Conservation (phyloP, 768 basidiomycete genomes). For the Suillus discolor region DNA sequence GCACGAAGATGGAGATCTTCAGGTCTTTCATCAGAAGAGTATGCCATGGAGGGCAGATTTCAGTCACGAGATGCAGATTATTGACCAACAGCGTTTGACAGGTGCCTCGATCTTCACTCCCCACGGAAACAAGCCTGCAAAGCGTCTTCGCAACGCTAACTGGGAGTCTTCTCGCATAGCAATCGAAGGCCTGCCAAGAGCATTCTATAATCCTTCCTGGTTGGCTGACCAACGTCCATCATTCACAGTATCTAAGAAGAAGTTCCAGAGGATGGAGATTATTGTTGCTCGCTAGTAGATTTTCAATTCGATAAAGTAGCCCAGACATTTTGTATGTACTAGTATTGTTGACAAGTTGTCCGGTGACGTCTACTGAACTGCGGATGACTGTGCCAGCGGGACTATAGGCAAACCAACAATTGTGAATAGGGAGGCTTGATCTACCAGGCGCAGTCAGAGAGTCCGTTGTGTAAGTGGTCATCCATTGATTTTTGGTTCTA, state of each 20-base stretch:
- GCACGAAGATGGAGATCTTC: neutral
- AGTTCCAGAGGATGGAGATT: neutral
- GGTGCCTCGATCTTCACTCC: neutral
- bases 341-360: too few species aligned
- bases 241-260: neutral
- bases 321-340: too few species aligned
- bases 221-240: neutral
- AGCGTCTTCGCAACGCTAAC: neutral
- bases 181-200: neutral
- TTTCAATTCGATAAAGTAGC: too few species aligned
- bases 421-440: too few species aligned
- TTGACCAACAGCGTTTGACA: neutral
- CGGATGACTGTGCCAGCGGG: too few species aligned
- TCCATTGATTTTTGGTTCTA: too few species aligned
- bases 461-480: too few species aligned
- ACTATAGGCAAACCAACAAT: too few species aligned
- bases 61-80: neutral
- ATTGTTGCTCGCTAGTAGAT: neutral
- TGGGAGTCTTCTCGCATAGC: neutral
- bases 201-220: neutral
- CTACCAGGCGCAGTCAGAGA: too few species aligned
- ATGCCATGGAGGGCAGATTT: neutral
- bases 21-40: neutral
- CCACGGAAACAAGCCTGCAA: neutral
- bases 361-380: too few species aligned